These are phyloP conservation scores for Ampelocalamus luodianensis DNA, from an alignment of 176 grass and related monocot species.

Conservation along the genomic window DNA sequence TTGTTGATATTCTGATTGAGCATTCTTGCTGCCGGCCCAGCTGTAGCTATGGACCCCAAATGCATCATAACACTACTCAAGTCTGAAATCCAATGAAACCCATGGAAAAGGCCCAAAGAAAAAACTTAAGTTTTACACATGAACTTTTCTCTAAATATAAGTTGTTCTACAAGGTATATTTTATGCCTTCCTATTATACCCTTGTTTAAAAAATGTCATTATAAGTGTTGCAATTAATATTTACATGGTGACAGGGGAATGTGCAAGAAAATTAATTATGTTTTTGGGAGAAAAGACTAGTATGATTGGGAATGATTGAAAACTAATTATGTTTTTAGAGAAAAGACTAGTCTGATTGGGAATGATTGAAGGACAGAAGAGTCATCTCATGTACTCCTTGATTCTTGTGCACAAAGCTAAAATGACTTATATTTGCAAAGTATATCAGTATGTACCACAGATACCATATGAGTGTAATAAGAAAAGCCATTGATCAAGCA, in stretches of 20 bases:
- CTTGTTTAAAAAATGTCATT: too few relatives aligned
- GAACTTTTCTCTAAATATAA: too few relatives aligned
- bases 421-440: neutral
- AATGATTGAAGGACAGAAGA: neutral
- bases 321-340: neutral
- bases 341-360: neutral
- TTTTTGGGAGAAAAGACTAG: neutral
- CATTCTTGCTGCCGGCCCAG: neutral
- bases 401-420: constrained; percentile 20
- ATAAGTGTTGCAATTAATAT: too few relatives aligned
- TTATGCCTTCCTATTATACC: too few relatives aligned
- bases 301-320: neutral
- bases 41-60: neutral
- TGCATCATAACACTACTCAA: neutral
- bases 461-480: constrained; percentile 12
- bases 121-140: neutral
- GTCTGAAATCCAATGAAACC: neutral
- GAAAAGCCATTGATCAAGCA: constrained; percentile 32
- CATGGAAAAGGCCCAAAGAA: neutral
- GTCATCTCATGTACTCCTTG: neutral
- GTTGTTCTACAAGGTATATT: neutral
- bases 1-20: neutral
- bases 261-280: constrained; percentile 17
- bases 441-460: constrained; percentile 15
- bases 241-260: constrained; percentile 28